Conservation (phyloP, 108 stramenopile genomes). For the Nitzschia inconspicua region DNA sequence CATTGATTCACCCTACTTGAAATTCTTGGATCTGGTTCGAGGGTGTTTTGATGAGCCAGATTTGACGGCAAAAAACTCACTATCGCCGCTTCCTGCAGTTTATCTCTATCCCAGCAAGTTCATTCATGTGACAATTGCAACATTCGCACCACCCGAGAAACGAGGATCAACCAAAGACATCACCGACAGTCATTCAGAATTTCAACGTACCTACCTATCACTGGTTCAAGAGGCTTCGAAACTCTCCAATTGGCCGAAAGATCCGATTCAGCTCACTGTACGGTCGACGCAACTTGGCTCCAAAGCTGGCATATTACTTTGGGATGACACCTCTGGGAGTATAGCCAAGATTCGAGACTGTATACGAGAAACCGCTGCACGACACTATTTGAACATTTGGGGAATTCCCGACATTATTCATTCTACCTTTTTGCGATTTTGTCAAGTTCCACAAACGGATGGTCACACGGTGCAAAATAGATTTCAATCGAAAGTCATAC, state of each 20-base stretch:
- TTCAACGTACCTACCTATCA: background rate
- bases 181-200: background rate
- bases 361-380: slow-evolving; percentile 3
- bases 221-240: slow-evolving; percentile 25
- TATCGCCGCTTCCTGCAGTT: slow-evolving; percentile 4
- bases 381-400: slow-evolving; percentile 12
- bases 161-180: background rate
- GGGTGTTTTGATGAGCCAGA: slow-evolving; percentile 28
- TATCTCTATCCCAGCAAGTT: slow-evolving; percentile 31
- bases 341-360: slow-evolving; percentile 30
- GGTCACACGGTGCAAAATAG: slow-evolving; percentile 29
- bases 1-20: slow-evolving; percentile 14
- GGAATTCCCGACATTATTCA: slow-evolving; percentile 46
- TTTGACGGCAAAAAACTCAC: background rate
- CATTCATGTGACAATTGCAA: slow-evolving; percentile 49
- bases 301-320: slow-evolving; percentile 47
- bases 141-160: slow-evolving; percentile 19
- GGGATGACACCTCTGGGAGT: slow-evolving; percentile 41
- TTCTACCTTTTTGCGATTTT: slow-evolving; percentile 47
- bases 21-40: slow-evolving; percentile 19
- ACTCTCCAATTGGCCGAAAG: slow-evolving; percentile 31
- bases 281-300: slow-evolving; percentile 41
- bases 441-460: slow-evolving; percentile 15
- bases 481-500: slow-evolving; percentile 21
- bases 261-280: slow-evolving; percentile 25